A percentile compares a stretch with the other conserved stretches of the same genome.
phyloP scores from a whole-genome alignment of 768 basidiomycete species.

The Cubamyces sp. region DNA sequence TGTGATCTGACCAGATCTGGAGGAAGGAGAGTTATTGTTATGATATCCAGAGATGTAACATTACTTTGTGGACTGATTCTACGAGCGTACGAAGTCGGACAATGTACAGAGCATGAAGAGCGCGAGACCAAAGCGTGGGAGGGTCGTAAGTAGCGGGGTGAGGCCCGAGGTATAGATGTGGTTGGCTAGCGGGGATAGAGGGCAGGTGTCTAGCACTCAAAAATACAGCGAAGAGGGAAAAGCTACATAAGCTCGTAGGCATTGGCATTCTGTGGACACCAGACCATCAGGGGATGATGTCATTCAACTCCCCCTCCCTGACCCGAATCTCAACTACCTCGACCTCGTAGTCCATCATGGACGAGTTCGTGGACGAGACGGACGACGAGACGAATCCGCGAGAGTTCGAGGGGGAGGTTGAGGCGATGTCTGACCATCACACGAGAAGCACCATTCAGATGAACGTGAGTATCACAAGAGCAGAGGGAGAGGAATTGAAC shows the following conservation, averaged over 20 bases:
- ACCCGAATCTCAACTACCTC: slow-evolving; percentile 90
- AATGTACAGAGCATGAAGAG: slow-evolving; percentile 20
- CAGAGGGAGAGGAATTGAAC: slow-evolving; percentile 39
- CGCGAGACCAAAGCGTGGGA: neutral
- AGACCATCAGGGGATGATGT: slow-evolving; percentile 63
- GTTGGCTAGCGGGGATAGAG: slow-evolving; percentile 7
- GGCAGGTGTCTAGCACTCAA: slow-evolving; percentile 20
- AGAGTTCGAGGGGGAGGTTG: slow-evolving; percentile 79
- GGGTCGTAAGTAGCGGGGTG: slow-evolving; percentile 7
- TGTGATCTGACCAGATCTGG: slow-evolving; percentile 28
- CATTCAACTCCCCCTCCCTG: slow-evolving; percentile 73
- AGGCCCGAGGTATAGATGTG: slow-evolving; percentile 18
- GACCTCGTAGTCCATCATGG: slow-evolving; percentile 76
- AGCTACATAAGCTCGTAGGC: slow-evolving; percentile 13
- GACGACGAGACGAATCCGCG: slow-evolving; percentile 68
- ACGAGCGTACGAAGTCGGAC: slow-evolving; percentile 2
- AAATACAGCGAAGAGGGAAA: slow-evolving; percentile 19
- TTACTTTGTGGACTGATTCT: slow-evolving; percentile 12
- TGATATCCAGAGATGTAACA: slow-evolving; percentile 16
- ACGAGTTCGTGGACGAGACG: slow-evolving; percentile 66
- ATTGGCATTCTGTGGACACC: slow-evolving; percentile 4
- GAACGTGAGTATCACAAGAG: slow-evolving; percentile 28
- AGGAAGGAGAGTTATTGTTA: neutral
- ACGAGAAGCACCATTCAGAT: slow-evolving; percentile 15
- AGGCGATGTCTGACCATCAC: slow-evolving; percentile 65